Conservation (phyloP, 768 basidiomycete species). For the Pluteus cervinus region DNA sequence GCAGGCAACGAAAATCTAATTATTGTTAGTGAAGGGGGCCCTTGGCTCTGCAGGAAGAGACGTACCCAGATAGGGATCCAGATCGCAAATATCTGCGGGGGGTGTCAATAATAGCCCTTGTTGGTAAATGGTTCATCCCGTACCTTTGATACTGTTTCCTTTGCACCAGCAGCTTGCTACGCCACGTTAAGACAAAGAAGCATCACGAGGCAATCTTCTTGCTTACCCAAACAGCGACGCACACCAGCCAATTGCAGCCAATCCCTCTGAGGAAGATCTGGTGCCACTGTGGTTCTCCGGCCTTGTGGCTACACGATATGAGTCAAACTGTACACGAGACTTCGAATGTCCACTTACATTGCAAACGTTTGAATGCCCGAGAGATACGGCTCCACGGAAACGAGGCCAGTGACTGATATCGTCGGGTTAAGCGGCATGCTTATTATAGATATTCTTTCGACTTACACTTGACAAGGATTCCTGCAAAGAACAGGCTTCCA, state of each 20-base stretch:
- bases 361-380: constrained; percentile 49
- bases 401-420: constrained; percentile 48
- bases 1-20: constrained; percentile 59
- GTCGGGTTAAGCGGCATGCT: constrained; percentile 1
- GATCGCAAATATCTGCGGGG: constrained; percentile 43
- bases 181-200: constrained; percentile 1
- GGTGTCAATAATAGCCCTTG: background rate
- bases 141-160: constrained; percentile 65
- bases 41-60: constrained; percentile 3
- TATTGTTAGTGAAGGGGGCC: background rate
- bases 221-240: constrained; percentile 65
- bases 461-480: constrained; percentile 60
- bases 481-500: constrained; percentile 67
- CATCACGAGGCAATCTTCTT: background rate
- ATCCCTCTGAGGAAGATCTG: constrained; percentile 71
- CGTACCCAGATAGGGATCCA: constrained; percentile 76
- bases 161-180: constrained; percentile 66
- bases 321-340: constrained; percentile 1
- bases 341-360: constrained; percentile 37
- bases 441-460: no score
- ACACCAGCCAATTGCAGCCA: constrained; percentile 75
- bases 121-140: background rate
- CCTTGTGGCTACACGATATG: constrained; percentile 43
- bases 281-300: constrained; percentile 59
- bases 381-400: constrained; percentile 52